Percentiles rank a stretch among this genome's conserved stretches.
phyloP scores from a whole-genome alignment of 2,329 filamentous ascomycete genomes.

The Lachnellula suecica region DNA sequence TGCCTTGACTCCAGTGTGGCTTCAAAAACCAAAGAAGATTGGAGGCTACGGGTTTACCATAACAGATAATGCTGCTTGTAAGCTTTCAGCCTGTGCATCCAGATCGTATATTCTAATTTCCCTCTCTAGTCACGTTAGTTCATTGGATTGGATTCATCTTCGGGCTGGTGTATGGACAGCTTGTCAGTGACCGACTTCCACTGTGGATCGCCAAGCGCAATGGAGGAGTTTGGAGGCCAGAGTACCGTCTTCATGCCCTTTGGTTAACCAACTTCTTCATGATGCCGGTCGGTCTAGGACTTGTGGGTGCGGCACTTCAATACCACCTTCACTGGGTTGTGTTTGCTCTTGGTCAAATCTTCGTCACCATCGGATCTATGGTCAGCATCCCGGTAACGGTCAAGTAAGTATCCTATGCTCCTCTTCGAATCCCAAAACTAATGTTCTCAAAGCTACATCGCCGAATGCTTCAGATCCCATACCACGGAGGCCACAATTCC shows the following conservation, averaged over 20 bases:
- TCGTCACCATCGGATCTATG: conserved; percentile 36
- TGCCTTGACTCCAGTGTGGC: conserved; percentile 29
- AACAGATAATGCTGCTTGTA: conserved; percentile 36
- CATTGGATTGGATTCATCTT: conserved; percentile 41
- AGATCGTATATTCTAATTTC: not conserved
- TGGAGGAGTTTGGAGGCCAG: conserved; percentile 36
- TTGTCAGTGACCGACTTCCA: conserved; percentile 39
- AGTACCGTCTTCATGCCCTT: conserved; percentile 37
- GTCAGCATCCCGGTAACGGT: conserved; percentile 12
- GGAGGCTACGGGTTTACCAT: conserved; percentile 44
- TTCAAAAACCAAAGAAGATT: conserved; percentile 35
- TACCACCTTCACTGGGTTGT: conserved; percentile 41
- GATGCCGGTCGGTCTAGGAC: conserved; percentile 35
- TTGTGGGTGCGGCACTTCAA: conserved; percentile 40
- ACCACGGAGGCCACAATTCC: conserved; percentile 34
- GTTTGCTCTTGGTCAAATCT: conserved; percentile 38
- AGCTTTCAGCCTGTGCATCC: not conserved
- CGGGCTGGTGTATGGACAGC: conserved; percentile 36
- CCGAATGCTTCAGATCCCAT: conserved; percentile 28
- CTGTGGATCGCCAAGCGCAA: conserved; percentile 24
- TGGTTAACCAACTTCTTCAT: conserved; percentile 32
- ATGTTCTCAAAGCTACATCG: not conserved
- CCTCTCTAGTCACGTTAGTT: conserved; percentile 37
- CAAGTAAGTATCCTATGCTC: conserved; percentile 4
- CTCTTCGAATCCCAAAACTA: not conserved